Conservation (phyloP, 805 yeast species). For the Barnettozyma vustinii region DNA sequence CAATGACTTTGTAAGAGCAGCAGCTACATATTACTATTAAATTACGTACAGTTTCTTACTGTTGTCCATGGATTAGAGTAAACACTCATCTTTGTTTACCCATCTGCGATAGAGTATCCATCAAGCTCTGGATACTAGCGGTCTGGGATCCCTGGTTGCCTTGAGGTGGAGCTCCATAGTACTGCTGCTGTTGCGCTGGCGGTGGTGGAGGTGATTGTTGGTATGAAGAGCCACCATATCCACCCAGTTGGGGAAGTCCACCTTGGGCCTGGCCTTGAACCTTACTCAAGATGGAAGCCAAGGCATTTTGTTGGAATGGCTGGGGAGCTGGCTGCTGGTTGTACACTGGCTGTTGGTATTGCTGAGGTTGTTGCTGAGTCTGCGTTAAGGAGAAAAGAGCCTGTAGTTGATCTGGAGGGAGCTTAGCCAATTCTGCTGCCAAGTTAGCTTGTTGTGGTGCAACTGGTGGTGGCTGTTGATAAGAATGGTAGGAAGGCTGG, state of each 20-base stretch:
- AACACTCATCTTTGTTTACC: conserved; percentile 18
- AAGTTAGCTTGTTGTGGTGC: conserved; percentile 6
- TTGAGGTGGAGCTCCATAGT: background rate
- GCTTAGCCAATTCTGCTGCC: conserved; percentile 3
- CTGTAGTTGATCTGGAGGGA: conserved; percentile 13
- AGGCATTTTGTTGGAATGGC: conserved; percentile 2
- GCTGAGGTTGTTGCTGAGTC: conserved; percentile 10
- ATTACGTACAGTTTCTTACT: no score
- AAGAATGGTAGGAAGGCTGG: background rate
- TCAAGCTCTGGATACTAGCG: conserved; percentile 25
- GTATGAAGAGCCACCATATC: background rate
- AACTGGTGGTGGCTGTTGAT: conserved; percentile 8
- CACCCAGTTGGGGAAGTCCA: background rate
- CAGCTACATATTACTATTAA: no score
- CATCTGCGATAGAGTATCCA: conserved; percentile 34
- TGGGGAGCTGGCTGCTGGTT: conserved; percentile 7
- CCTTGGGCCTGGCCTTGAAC: conserved; percentile 4
- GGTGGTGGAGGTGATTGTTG: conserved; percentile 2
- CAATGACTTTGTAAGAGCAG: no score
- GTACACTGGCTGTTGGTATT: conserved; percentile 8
- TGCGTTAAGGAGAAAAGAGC: conserved; percentile 11
- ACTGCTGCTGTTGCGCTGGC: background rate
- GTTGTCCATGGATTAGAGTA: conserved; percentile 5
- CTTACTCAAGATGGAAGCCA: conserved; percentile 11
- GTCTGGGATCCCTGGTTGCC: background rate